Conservation (phyloP, 2,329 filamentous ascomycete genomes). For the Hypoxylon sp. region DNA sequence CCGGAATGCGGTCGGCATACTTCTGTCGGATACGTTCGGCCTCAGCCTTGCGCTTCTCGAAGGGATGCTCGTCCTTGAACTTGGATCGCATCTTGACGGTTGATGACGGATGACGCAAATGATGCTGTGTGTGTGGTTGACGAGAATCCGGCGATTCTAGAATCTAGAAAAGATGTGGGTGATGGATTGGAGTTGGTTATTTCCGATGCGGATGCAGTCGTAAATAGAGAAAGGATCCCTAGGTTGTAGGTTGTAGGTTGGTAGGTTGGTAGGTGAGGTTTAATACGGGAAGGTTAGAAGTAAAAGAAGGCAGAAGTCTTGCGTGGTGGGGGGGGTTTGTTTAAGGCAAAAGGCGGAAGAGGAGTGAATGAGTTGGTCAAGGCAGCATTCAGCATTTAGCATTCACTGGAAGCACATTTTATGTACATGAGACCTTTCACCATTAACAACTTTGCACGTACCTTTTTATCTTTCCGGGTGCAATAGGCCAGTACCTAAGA, state of each 20-base stretch:
- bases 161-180: conserved; percentile 38
- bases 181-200: conserved; percentile 3
- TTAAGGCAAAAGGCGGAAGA: neutral
- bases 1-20: conserved; percentile 97
- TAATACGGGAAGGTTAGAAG: conserved; percentile 2
- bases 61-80: conserved; percentile 99
- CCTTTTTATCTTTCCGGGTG: conserved; percentile 5
- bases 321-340: neutral
- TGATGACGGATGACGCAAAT: conserved; percentile 37
- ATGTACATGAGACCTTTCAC: too few relatives aligned
- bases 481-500: too few relatives aligned
- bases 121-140: too few relatives aligned
- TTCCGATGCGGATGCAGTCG: conserved; percentile 16
- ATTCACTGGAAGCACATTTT: too few relatives aligned
- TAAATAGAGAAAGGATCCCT: conserved; percentile 25
- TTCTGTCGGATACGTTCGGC: conserved; percentile 99
- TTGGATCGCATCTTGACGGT: conserved; percentile 88
- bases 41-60: conserved; percentile 99
- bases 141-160: neutral
- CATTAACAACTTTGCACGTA: conserved; percentile 17
- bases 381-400: neutral
- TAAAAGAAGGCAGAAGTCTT: conserved; percentile 12
- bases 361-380: neutral
- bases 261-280: conserved; percentile 5
- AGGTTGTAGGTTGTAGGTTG: conserved; percentile 31